Base-by-base conservation (phyloP, 75 land plant genomes). In the Gnetum montanum region DNA sequence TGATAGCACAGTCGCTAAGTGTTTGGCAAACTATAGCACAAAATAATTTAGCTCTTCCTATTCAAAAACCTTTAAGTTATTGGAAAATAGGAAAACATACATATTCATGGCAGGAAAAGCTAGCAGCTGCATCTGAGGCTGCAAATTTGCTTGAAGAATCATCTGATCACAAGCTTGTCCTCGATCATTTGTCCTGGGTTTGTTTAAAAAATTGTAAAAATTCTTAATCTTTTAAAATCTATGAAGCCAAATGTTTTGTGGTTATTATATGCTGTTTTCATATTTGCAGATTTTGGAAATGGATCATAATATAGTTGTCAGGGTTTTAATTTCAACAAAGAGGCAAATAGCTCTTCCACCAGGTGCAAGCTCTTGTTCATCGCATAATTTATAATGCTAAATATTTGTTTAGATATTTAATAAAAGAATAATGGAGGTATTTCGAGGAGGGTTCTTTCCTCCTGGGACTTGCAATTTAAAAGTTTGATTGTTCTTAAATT, bases 171-270 rank as follows among this genome's bases (percentile, higher is more conserved):
- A 73, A 64, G 28, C 56, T 95, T 31, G 81, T 95, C 34, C 63
- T 95, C 54, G 71, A 75, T 44, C 99, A 95, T 68, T 66, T 90
- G 33, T 77, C 73, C 60, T 95, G 99, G 99, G 99, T 95, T 48
- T 41, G 65, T 57, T 4, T 8, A n/a, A n/a, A n/a, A n/a, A n/a
- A n/a, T n/a, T n/a, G n/a, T n/a, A n/a, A 10, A 40, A 10, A 10
- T 40, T 40, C 41, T 15, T 40, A 10, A n/a, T n/a, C n/a, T n/a
- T n/a, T n/a, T n/a, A n/a, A n/a, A n/a, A n/a, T n/a, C n/a, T n/a
- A n/a, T n/a, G n/a, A n/a, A n/a, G n/a, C n/a, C n/a, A n/a, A n/a
- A n/a, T n/a, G n/a, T n/a, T n/a, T n/a, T 58, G 16, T 16, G 3
- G 15, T 46, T 28, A 27, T 43, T 57, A 51, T 57, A 23, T 18